Evolutionary conservation across 495 filamentous ascomycete genomes (phyloP).

Genomic region (Penicillium argentinense): DNA sequence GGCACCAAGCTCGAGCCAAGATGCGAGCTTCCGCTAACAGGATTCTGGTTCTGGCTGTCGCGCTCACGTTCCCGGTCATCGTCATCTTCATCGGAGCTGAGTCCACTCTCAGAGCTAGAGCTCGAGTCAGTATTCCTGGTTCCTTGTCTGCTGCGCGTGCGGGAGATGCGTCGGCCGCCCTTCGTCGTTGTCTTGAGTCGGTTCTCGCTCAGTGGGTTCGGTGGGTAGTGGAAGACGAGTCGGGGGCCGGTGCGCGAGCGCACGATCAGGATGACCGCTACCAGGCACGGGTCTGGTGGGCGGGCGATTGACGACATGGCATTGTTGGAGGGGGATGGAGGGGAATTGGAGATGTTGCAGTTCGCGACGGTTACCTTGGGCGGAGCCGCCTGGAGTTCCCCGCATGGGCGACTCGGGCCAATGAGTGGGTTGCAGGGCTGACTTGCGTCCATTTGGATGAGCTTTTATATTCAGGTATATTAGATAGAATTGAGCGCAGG

Average conservation of each 20-base stretch:
- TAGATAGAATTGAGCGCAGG: constrained; percentile 15
- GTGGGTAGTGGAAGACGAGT: constrained; percentile 91
- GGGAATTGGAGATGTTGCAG: constrained; percentile 12
- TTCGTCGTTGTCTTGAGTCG: constrained; percentile 35
- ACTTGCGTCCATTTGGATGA: no score
- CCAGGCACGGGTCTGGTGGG: constrained; percentile 61
- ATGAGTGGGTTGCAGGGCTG: constrained; percentile 4
- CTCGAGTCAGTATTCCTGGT: constrained; percentile 41
- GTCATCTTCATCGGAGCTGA: constrained; percentile 52
- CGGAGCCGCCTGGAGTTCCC: constrained; percentile 19
- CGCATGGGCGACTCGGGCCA: constrained; percentile 16
- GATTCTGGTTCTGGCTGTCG: background rate
- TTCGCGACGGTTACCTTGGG: constrained; percentile 12
- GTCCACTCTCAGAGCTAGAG: constrained; percentile 48
- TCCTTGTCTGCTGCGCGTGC: constrained; percentile 30
- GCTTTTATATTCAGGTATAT: no score
- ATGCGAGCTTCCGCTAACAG: constrained; percentile 16
- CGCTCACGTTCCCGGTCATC: constrained; percentile 34
- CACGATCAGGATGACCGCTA: constrained; percentile 79
- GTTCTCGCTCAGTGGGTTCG: constrained; percentile 53
- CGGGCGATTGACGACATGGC: constrained; percentile 51
- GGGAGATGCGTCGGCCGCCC: constrained; percentile 34
- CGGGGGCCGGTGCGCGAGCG: constrained; percentile 77
- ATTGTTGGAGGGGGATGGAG: constrained; percentile 8
- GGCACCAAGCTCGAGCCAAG: constrained; percentile 22